Evolutionary conservation across 495 filamentous ascomycete species (phyloP).

Genomic region (Neurospora cerealis): DNA sequence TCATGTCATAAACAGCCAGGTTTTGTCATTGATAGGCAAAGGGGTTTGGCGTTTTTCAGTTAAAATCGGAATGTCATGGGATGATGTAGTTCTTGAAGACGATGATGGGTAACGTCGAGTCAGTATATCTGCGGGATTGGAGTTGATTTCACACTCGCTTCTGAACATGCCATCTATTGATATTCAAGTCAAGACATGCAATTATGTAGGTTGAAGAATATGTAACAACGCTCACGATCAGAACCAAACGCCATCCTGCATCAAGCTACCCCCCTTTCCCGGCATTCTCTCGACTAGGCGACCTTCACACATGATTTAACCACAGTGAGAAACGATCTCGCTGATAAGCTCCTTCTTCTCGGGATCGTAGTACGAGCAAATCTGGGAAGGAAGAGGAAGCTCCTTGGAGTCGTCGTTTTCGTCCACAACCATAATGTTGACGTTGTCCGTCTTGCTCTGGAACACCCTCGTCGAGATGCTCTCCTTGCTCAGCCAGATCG

Average conservation of each 20-base stretch:
- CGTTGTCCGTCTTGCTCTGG: conserved; percentile 68
- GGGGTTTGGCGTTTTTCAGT: background rate
- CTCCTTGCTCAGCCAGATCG: conserved; percentile 72
- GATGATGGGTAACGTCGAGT: background rate
- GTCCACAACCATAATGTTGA: conserved; percentile 77
- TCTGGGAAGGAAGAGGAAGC: conserved; percentile 78
- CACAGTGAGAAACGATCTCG: conserved; percentile 85
- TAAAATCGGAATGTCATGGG: background rate
- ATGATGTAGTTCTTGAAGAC: background rate
- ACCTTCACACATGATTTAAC: conserved; percentile 30
- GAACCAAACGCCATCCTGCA: background rate
- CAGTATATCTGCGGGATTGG: background rate
- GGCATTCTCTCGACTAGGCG: background rate
- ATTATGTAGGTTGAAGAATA: background rate
- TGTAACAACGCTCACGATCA: background rate
- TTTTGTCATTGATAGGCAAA: background rate
- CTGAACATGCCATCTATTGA: background rate
- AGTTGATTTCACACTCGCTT: background rate
- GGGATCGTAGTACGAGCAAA: conserved; percentile 63
- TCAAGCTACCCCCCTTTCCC: background rate
- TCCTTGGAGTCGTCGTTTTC: conserved; percentile 74
- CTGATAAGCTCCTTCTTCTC: conserved; percentile 60
- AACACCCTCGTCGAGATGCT: conserved; percentile 72
- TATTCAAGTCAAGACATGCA: background rate
- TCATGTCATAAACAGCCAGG: background rate